Base-by-base conservation (phyloP, 2,329 filamentous ascomycete genomes). In the Apiospora rasikravindrae region DNA sequence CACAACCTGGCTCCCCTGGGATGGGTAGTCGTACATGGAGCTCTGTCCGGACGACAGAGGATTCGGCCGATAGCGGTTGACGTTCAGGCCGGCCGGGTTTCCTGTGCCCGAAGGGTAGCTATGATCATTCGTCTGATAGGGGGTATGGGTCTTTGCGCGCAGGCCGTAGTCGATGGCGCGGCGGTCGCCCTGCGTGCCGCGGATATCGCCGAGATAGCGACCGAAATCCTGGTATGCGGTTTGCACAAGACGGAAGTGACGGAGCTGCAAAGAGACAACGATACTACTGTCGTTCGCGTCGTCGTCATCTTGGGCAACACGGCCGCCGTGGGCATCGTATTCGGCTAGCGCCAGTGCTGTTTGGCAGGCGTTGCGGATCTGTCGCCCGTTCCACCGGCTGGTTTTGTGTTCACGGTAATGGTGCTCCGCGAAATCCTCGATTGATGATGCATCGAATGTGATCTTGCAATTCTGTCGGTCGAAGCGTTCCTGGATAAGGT, bases 351-450 rank as follows among this genome's bases (percentile, higher is more conserved):
- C 53, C 19, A 61, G 19, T 2, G 53, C 53, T 16, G 53, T 81
- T 73, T 82, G 80, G 75, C 83, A 82, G 2, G 81, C 81, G 24
- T 79, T 83, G 57, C 81, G 79, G 64, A 83, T 83, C 71, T 83
- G 82, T 16, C 82, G 78, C 10, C 82, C 82, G 66, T 83, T 83
- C 81, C 82, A 83, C 1, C 24, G 53, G 29, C 19, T 61, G 19
- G 4, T 37, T 7, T 3, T 5, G 16, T 61, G 19, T 1, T 22
- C 29, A 0, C 53, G 53, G 26, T 7, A 61, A 19, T 61, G 53
- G 14, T 33, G 26, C 26, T 61, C 26, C 26, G 53, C 53, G 8
- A 61, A 61, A 16, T 61, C 6, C 4, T 61, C 26, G 26, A 61
- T 33, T 2, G 53, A 33, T 1, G 53, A 61, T 2, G 1, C 4